Conservation (phyloP, 768 basidiomycete species). For the Tylopilus balloui region DNA sequence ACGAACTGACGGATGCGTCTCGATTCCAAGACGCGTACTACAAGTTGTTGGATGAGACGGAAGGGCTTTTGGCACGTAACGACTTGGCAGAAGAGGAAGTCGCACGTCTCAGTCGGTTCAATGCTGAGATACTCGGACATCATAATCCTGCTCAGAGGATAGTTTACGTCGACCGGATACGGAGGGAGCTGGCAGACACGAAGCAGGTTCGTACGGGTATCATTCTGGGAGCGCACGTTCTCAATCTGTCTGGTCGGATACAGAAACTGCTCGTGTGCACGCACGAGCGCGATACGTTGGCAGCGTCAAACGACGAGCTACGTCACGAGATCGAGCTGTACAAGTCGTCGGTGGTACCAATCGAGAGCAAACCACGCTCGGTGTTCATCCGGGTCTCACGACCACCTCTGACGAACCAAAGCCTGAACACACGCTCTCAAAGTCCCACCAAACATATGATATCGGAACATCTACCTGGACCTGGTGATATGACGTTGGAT, state of each 20-base stretch:
- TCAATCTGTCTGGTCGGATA: neutral
- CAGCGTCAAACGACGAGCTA: conserved; percentile 42
- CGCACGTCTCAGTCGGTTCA: conserved; percentile 68
- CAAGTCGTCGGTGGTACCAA: conserved; percentile 50
- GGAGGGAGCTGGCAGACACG: conserved; percentile 71
- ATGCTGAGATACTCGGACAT: conserved; percentile 82
- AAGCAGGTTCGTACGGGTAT: conserved; percentile 59
- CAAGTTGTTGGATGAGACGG: conserved; percentile 58
- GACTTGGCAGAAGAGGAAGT: conserved; percentile 79
- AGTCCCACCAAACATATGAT: conserved; percentile 16
- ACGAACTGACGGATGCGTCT: conserved; percentile 56
- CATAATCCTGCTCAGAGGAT: conserved; percentile 83
- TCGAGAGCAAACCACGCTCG: conserved; percentile 50
- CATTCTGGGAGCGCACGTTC: neutral
- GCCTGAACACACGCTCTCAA: conserved; percentile 29
- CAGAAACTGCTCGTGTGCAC: conserved; percentile 48
- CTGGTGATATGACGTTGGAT: conserved; percentile 51
- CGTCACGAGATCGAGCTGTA: conserved; percentile 55
- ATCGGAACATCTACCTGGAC: conserved; percentile 34
- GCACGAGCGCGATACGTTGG: conserved; percentile 47
- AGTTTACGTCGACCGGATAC: conserved; percentile 79
- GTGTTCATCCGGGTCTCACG: conserved; percentile 44
- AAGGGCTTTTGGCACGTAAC: conserved; percentile 61
- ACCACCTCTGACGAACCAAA: conserved; percentile 43
- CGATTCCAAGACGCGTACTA: conserved; percentile 71